These are phyloP conservation scores for Rhytidiadelphus loreus DNA, from an alignment of 225 moss, liverwort and hornwort genomes.

Conservation along the genomic window DNA sequence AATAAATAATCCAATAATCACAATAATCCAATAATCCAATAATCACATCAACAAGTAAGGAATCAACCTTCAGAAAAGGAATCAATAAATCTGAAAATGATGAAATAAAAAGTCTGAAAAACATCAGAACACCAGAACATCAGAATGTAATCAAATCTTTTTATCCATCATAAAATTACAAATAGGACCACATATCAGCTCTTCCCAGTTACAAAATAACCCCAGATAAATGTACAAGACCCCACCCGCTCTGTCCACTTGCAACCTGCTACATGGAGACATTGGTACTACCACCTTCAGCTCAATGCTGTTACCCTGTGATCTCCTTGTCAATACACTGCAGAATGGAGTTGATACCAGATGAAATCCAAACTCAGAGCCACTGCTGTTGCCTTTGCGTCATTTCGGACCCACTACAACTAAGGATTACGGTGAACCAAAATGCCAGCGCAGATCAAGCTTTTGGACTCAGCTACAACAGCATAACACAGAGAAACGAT, in stretches of 20 bases:
- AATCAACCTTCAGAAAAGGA: background rate
- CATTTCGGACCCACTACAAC: background rate
- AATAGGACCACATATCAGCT: slow-evolving; percentile 18
- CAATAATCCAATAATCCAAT: background rate
- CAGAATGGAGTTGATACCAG: slow-evolving; percentile 8
- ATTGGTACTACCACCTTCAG: background rate
- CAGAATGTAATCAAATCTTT: slow-evolving; percentile 14
- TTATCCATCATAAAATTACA: slow-evolving; percentile 39
- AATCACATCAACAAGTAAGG: background rate
- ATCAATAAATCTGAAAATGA: background rate
- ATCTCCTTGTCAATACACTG: slow-evolving; percentile 6
- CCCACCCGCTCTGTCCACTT: background rate
- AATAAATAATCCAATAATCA: background rate
- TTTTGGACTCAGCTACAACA: slow-evolving; percentile 1
- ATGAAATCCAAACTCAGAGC: slow-evolving; percentile 12
- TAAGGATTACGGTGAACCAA: background rate
- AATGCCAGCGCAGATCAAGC: background rate
- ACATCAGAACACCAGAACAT: background rate
- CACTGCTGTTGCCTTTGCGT: background rate
- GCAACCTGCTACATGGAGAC: slow-evolving; percentile 8
- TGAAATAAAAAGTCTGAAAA: too few species aligned
- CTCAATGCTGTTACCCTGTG: background rate
- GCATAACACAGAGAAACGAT: slow-evolving; percentile 5
- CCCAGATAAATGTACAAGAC: slow-evolving; percentile 35
- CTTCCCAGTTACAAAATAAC: slow-evolving; percentile 10